Evolutionary conservation across 1,284 basidiomycete genomes (phyloP).

Genomic region (Cutaneotrichosporon sp.): DNA sequence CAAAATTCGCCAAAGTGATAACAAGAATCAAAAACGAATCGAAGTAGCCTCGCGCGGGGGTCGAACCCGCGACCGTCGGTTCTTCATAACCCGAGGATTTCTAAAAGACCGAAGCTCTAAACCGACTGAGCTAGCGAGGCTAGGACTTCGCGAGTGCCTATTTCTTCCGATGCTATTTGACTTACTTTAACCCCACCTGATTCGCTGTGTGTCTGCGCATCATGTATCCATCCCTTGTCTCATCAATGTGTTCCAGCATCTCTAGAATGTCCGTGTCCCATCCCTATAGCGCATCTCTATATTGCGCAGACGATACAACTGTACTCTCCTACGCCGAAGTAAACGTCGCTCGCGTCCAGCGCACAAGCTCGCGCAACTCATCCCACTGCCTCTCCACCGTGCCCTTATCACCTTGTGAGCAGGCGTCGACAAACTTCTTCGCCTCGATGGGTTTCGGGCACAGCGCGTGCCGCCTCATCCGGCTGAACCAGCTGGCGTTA

Average conservation of each 20-base stretch:
- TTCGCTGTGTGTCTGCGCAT: neutral
- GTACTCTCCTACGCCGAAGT: neutral
- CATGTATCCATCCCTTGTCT: neutral
- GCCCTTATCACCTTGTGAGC: constrained; percentile 31
- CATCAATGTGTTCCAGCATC: neutral
- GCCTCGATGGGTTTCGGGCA: constrained; percentile 29
- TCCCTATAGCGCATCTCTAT: too few relatives aligned
- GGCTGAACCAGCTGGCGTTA: constrained; percentile 43
- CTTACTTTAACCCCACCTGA: too few relatives aligned
- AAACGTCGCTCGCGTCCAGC: constrained; percentile 43
- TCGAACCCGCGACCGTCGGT: constrained; percentile 3
- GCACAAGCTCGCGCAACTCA: constrained; percentile 43
- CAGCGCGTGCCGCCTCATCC: constrained; percentile 39
- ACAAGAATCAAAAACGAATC: neutral
- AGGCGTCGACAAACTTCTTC: constrained; percentile 47
- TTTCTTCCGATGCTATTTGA: neutral
- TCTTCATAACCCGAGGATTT: constrained; percentile 2
- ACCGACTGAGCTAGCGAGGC: constrained; percentile 1
- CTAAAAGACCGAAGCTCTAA: constrained; percentile 4
- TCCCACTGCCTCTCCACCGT: constrained; percentile 45
- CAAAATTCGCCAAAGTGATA: too few relatives aligned
- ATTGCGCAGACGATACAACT: neutral
- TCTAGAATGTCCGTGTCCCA: too few relatives aligned
- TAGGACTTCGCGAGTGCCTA: neutral
- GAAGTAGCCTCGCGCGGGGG: neutral